These are phyloP conservation scores for Paratinospora sagittata DNA, from an alignment of 164 flowering plant genomes.

Conservation along the genomic window DNA sequence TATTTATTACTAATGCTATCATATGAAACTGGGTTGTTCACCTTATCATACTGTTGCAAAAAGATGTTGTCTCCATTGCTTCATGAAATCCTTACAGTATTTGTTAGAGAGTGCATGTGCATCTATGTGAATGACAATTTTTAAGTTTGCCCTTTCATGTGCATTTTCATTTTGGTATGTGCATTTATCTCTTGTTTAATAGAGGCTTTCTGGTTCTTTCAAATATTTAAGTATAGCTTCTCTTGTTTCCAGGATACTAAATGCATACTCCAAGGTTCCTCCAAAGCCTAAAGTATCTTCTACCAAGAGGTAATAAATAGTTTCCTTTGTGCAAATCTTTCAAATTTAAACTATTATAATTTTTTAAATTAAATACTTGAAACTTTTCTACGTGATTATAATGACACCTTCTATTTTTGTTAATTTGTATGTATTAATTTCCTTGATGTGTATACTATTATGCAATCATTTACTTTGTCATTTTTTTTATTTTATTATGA, in stretches of 20 bases:
- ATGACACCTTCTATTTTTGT: no score
- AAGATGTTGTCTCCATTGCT: background rate
- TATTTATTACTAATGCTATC: no score
- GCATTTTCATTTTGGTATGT: background rate
- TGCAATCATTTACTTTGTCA: no score
- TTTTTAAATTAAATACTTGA: no score
- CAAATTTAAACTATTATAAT: background rate
- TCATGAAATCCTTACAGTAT: background rate
- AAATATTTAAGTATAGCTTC: background rate
- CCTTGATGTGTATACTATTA: no score
- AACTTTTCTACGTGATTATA: no score
- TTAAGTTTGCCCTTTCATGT: background rate
- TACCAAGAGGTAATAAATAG: slow-evolving; percentile 45
- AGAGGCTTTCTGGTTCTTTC: background rate
- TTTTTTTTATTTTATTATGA: no score
- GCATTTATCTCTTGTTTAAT: background rate
- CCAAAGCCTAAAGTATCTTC: slow-evolving; percentile 57
- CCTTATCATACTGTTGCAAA: no score
- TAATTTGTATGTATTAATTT: no score
- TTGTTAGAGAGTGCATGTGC: background rate
- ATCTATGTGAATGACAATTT: background rate
- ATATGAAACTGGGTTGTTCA: no score
- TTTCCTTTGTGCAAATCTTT: background rate
- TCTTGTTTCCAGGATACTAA: slow-evolving; percentile 54
- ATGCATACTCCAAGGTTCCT: slow-evolving; percentile 84